These are phyloP conservation scores for Wickerhamiella infanticola DNA, from an alignment of 1,139 yeast species.

Conservation along the genomic window DNA sequence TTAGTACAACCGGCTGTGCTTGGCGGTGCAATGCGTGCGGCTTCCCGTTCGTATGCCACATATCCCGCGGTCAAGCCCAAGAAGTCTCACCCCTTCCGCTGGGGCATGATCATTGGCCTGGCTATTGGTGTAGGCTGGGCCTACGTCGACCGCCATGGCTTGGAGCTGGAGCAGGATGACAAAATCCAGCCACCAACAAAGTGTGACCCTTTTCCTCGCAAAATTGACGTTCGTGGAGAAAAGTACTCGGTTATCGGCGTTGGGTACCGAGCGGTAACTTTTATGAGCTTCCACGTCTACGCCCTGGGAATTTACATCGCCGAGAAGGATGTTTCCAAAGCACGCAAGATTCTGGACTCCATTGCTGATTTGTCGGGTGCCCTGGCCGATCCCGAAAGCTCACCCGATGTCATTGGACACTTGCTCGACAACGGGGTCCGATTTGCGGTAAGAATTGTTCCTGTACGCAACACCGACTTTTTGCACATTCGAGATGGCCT, in stretches of 20 bases:
- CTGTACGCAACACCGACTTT: constrained; percentile 80
- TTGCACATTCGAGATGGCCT: constrained; percentile 82
- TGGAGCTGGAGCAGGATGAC: constrained; percentile 4
- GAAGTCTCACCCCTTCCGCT: background rate
- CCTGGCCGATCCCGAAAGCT: constrained; percentile 40
- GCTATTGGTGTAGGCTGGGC: constrained; percentile 7
- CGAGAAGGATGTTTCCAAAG: constrained; percentile 35
- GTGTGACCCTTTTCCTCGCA: constrained; percentile 21
- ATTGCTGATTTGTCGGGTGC: constrained; percentile 30
- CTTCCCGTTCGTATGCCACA: background rate
- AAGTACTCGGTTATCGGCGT: constrained; percentile 39
- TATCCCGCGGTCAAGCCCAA: background rate
- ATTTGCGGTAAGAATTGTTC: constrained; percentile 60
- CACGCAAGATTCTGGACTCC: constrained; percentile 27
- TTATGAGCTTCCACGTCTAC: constrained; percentile 69
- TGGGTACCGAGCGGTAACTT: constrained; percentile 74
- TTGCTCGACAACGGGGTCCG: constrained; percentile 47
- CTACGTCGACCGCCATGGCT: background rate
- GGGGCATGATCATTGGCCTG: constrained; percentile 5
- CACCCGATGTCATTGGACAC: constrained; percentile 34
- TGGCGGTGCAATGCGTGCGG: too few species aligned
- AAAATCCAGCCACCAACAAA: constrained; percentile 23
- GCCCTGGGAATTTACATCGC: constrained; percentile 72
- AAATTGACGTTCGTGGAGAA: constrained; percentile 15
- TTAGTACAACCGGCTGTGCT: too few species aligned